These are phyloP conservation scores for Candida ponderosae DNA, from an alignment of 805 yeast genomes.

Conservation along the genomic window DNA sequence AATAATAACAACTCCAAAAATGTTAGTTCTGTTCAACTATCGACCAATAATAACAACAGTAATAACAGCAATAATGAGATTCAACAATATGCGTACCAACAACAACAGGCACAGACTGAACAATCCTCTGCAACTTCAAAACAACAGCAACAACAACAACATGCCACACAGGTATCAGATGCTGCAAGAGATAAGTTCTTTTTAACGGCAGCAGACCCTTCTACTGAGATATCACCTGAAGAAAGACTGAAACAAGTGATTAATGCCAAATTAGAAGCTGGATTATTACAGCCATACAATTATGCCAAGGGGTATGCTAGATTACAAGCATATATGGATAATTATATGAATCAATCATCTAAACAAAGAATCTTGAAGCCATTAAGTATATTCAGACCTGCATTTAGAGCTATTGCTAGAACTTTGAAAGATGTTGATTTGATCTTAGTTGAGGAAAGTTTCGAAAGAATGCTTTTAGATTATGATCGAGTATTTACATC, in stretches of 20 bases:
- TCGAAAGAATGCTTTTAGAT: conserved; percentile 87
- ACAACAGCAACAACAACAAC: conserved; percentile 6
- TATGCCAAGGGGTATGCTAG: conserved; percentile 92
- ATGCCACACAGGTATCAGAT: conserved; percentile 29
- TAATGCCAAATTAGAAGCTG: conserved; percentile 91
- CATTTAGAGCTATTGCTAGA: conserved; percentile 86
- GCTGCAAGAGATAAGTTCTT: conserved; percentile 90
- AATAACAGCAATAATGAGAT: background rate
- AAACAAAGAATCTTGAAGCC: conserved; percentile 84
- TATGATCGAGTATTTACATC: conserved; percentile 93
- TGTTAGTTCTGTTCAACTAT: conserved; percentile 1
- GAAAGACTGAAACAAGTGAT: conserved; percentile 89
- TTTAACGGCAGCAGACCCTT: conserved; percentile 94
- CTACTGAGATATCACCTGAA: conserved; percentile 89
- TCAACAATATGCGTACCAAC: conserved; percentile 5
- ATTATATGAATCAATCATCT: conserved; percentile 78
- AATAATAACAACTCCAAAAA: too few relatives aligned
- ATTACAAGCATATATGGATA: conserved; percentile 85
- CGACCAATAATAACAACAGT: conserved; percentile 4
- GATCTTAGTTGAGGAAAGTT: conserved; percentile 86
- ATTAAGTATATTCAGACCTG: conserved; percentile 78
- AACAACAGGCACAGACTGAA: conserved; percentile 7
- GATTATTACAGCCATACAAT: conserved; percentile 84
- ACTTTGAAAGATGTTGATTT: conserved; percentile 86
- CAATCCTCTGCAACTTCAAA: conserved; percentile 3